Evolutionary conservation across 176 grass and related monocot species (phyloP), one percentile per base, ranked within the genome.

Genomic region (Avena insularis): DNA sequence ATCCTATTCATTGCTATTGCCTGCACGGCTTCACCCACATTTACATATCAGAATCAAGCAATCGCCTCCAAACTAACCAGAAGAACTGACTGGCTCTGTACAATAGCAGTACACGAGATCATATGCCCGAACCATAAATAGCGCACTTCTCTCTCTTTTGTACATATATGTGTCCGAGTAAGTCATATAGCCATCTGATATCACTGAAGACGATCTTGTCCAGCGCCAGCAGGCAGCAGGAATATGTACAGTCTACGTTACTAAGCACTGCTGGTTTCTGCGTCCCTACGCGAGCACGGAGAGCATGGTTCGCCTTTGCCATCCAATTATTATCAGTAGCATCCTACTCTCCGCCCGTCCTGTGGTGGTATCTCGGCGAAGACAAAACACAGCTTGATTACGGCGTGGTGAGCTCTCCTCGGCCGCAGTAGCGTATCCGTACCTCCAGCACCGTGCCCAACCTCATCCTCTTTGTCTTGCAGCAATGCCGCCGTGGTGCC

Each of bases 401-500:
- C 4, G 90, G 93, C 31, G 89, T 87, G 1, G 91, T 90, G 80
- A 93, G 73, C 53, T 98, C 88, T 75, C 86, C 93, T 50, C 71
- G 56, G 43, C 75, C 43, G 79, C 93, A 98, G 16, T 62, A 47
- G 6, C 85, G 91, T 87, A 98, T 94, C 79, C 75, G 86, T 3
- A 98, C 90, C 74, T 87, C 75, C 90, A 95, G 25, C 54, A 72
- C 83, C 20, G 82, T 65, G 35, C 96, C 93, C 70, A 83, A 85
- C 83, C 70, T 84, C 55, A 82, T 81, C 81, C 88, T 67, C 53
- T 45, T 93, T 47, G 93, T 91, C 61, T 46, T 79, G 79, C 96
- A 98, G 56, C 93, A 95, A 13, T 95, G 93, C 88, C 96, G 86
- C 87, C 93, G 83, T 8, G 93, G 91, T 4, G 96, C 96, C 96